These are phyloP conservation scores for Daldinia bambusicola DNA, from an alignment of 495 filamentous ascomycete genomes.

Conservation along the genomic window DNA sequence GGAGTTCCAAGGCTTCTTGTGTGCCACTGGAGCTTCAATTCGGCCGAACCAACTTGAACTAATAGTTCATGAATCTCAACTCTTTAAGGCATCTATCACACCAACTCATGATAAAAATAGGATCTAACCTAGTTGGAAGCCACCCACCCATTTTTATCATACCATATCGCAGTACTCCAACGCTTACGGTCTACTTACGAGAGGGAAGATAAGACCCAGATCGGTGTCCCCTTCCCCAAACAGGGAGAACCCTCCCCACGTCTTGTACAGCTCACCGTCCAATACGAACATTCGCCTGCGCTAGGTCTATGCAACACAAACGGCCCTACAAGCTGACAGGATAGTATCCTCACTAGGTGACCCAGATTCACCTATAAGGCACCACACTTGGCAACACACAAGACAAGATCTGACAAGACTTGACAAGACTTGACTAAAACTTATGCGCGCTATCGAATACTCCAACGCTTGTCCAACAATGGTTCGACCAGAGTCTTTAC, in stretches of 20 bases:
- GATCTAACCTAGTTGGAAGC: slow-evolving; percentile 22
- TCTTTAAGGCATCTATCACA: not conserved
- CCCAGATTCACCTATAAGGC: slow-evolving; percentile 21
- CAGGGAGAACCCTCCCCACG: slow-evolving; percentile 26
- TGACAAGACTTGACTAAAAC: slow-evolving; percentile 3
- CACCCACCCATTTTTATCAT: slow-evolving; percentile 28
- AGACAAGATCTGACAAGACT: slow-evolving; percentile 20
- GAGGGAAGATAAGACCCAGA: slow-evolving; percentile 26
- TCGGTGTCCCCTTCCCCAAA: slow-evolving; percentile 30
- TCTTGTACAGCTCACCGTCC: slow-evolving; percentile 19
- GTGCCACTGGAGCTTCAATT: slow-evolving; percentile 11
- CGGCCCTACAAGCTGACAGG: slow-evolving; percentile 26
- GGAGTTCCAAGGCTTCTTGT: not conserved
- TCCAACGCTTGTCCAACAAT: slow-evolving; percentile 32
- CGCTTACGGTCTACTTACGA: slow-evolving; percentile 22
- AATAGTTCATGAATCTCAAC: not conserved
- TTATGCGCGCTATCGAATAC: slow-evolving; percentile 17
- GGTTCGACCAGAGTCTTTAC: slow-evolving; percentile 38
- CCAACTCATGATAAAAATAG: slow-evolving; percentile 19
- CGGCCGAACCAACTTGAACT: slow-evolving; percentile 12
- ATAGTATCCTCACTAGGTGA: slow-evolving; percentile 18
- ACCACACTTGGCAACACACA: slow-evolving; percentile 27
- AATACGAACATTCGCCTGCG: slow-evolving; percentile 38
- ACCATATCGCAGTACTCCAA: slow-evolving; percentile 18
- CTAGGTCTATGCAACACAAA: slow-evolving; percentile 36